Evolutionary conservation across 1,284 basidiomycete genomes (phyloP).

Genomic region (Apiotrichum gracile): DNA sequence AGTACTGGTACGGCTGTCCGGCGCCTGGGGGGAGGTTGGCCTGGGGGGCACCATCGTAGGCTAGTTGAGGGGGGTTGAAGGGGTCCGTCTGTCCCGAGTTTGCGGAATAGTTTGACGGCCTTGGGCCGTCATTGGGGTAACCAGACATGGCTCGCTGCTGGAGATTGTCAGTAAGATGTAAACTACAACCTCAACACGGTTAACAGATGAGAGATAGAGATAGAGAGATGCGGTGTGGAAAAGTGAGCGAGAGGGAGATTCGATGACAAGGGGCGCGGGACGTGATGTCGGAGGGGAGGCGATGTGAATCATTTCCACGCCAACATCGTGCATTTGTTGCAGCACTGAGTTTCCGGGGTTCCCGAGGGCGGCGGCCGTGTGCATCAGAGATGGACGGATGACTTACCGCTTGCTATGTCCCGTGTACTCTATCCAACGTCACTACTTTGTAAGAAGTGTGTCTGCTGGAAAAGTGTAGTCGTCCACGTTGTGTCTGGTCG

Average conservation of each 20-base stretch:
- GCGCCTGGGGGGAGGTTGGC: conserved; percentile 14
- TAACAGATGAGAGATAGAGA: neutral
- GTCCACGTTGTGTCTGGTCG: no score
- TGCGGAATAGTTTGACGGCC: conserved; percentile 14
- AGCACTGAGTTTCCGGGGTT: no score
- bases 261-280: neutral
- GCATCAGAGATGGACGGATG: no score
- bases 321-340: no score
- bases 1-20: conserved; percentile 51
- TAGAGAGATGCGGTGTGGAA: neutral
- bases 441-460: no score
- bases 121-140: conserved; percentile 13
- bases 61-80: conserved; percentile 35
- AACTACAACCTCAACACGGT: neutral
- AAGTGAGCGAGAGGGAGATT: neutral
- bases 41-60: conserved; percentile 26
- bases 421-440: no score
- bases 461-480: no score
- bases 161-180: neutral
- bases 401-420: no score
- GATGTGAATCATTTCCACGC: no score
- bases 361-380: no score
- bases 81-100: conserved; percentile 24
- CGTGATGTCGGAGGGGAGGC: neutral
- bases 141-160: conserved; percentile 7